Conservation (phyloP, 345 rosid species). For the Viola odorata region DNA sequence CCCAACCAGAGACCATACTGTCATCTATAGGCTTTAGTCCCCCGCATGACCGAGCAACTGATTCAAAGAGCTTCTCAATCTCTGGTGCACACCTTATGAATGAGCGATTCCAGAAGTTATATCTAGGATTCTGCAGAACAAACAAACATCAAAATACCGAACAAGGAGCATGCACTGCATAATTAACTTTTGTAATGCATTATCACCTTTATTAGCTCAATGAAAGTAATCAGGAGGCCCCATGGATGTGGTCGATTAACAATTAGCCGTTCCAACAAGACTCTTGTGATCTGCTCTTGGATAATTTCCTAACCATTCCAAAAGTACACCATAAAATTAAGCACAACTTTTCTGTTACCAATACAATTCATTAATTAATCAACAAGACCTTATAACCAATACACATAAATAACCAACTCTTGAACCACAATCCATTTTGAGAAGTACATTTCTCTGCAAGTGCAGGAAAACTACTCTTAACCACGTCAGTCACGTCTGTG, state of each 20-base stretch:
- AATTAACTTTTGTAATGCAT: background rate
- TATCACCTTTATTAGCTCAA: slow-evolving; percentile 85
- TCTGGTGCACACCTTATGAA: slow-evolving; percentile 85
- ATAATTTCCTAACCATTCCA: slow-evolving; percentile 58
- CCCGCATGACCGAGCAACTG: slow-evolving; percentile 78
- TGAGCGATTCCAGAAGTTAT: slow-evolving; percentile 72
- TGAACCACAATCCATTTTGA: no score
- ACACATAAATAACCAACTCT: no score
- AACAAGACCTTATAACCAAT: no score
- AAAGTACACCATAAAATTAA: background rate
- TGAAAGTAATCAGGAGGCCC: slow-evolving; percentile 98
- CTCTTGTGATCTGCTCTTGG: slow-evolving; percentile 98
- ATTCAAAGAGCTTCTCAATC: slow-evolving; percentile 83
- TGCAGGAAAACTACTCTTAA: no score
- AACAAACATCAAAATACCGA: background rate
- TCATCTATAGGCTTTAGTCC: slow-evolving; percentile 75
- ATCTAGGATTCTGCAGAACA: slow-evolving; percentile 61
- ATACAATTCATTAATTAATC: background rate
- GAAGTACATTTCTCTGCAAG: no score
- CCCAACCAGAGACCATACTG: slow-evolving; percentile 72
- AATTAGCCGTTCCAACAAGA: slow-evolving; percentile 85
- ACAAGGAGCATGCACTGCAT: background rate
- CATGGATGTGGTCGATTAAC: slow-evolving; percentile 97
- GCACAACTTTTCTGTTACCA: background rate
- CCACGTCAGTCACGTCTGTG: no score